Conservation (phyloP, 2,329 filamentous ascomycete species). For the Cordyceps javanica region DNA sequence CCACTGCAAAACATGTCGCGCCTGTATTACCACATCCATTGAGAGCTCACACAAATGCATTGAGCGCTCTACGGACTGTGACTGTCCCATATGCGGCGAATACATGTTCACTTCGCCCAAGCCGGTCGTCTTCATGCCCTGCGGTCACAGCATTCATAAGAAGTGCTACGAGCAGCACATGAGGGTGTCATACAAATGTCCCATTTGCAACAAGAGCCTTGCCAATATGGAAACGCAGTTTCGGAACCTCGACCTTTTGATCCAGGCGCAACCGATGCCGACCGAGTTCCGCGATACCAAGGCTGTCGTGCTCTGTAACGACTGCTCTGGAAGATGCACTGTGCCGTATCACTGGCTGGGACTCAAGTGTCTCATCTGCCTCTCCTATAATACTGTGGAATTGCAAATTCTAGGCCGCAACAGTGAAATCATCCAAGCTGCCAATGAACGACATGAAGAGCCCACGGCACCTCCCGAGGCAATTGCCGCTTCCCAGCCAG, state of each 20-base stretch:
- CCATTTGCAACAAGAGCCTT: constrained; percentile 93
- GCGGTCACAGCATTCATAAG: constrained; percentile 92
- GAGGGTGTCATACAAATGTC: constrained; percentile 87
- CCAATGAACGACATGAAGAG: constrained; percentile 19
- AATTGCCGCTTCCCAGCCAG: constrained; percentile 17
- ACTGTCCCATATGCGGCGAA: constrained; percentile 94
- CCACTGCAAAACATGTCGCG: constrained; percentile 95
- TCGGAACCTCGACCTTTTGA: constrained; percentile 80
- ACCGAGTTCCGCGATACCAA: constrained; percentile 70
- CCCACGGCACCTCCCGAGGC: neutral
- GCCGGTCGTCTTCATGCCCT: constrained; percentile 88
- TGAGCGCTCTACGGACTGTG: constrained; percentile 86
- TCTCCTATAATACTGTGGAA: constrained; percentile 64
- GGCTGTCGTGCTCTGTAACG: constrained; percentile 86
- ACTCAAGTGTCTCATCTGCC: constrained; percentile 73
- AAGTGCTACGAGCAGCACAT: constrained; percentile 85
- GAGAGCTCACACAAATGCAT: constrained; percentile 86
- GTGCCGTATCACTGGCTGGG: constrained; percentile 93
- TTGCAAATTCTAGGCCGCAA: constrained; percentile 51
- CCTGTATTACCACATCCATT: constrained; percentile 87
- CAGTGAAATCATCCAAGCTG: constrained; percentile 21
- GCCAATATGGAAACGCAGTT: constrained; percentile 97
- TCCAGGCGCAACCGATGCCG: constrained; percentile 88
- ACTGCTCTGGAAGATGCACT: constrained; percentile 82
- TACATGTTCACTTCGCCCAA: constrained; percentile 91